Evolutionary conservation across 2,329 filamentous ascomycete species (phyloP).

Genomic region (Parafenestella ontariensis): DNA sequence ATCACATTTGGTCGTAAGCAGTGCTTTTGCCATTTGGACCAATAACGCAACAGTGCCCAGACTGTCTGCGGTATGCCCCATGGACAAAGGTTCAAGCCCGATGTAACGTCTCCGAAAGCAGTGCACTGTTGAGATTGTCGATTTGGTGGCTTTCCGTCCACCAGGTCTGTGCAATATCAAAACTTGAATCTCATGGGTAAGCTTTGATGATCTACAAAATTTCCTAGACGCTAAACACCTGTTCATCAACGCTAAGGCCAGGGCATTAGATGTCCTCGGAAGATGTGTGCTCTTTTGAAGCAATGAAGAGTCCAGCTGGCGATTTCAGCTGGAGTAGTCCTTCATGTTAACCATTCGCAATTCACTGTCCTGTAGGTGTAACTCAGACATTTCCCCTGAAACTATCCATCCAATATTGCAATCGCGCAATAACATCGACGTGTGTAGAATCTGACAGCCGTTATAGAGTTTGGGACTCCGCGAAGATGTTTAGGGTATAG

Average conservation of each 20-base stretch:
- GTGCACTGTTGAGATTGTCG: constrained; percentile 22
- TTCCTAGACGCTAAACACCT: constrained; percentile 2
- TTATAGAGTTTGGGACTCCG: constrained; percentile 1
- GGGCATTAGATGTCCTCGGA: constrained; percentile 17
- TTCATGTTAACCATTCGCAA: constrained; percentile 4
- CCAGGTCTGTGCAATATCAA: constrained; percentile 15
- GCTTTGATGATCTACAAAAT: constrained; percentile 9
- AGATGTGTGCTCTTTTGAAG: constrained; percentile 13
- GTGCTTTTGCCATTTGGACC: constrained; percentile 21
- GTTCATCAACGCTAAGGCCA: constrained; percentile 16
- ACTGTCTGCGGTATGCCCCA: constrained; percentile 7
- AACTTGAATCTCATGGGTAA: constrained; percentile 13
- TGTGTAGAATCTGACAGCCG: constrained; percentile 2
- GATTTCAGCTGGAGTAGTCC: too few relatives aligned
- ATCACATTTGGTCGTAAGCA: constrained; percentile 9
- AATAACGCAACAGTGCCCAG: constrained; percentile 15
- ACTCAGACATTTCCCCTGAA: constrained; percentile 11
- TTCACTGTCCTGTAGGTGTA: not conserved
- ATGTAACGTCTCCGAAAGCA: constrained; percentile 29
- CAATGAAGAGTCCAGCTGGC: constrained; percentile 16
- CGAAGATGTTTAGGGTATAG: constrained; percentile 9
- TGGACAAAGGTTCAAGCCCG: constrained; percentile 10
- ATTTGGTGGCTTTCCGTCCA: constrained; percentile 16
- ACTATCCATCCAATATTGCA: constrained; percentile 1
- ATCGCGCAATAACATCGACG: constrained; percentile 7